Evolutionary conservation across 768 basidiomycete genomes (phyloP).

Genomic region (Lactifluus hygrophoroides): DNA sequence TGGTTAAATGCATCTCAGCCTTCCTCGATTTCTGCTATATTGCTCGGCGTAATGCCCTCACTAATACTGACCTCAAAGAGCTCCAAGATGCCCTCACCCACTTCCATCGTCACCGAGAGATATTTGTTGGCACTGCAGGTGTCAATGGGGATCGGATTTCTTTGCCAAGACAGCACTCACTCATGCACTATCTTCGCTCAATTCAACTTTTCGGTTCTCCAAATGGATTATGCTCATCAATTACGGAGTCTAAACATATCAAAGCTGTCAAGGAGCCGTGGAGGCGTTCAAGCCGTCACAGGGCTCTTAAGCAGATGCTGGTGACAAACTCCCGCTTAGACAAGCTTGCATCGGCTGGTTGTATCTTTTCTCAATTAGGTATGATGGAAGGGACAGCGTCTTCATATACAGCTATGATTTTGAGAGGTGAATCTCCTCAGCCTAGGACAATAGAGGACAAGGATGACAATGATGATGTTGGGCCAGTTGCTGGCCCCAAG

Average conservation of each 20-base stretch:
- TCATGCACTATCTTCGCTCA: neutral
- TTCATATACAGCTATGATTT: too few species aligned
- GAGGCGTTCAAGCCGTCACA: neutral
- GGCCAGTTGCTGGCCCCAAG: too few species aligned
- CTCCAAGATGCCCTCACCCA: neutral
- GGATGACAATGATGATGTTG: too few species aligned
- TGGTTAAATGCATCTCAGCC: neutral
- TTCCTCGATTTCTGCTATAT: slow-evolving; percentile 21
- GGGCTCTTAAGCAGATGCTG: neutral
- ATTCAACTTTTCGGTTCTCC: neutral
- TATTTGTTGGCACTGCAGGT: too few species aligned
- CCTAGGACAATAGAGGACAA: too few species aligned
- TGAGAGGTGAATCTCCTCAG: too few species aligned
- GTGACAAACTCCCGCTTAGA: neutral
- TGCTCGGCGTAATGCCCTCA: neutral
- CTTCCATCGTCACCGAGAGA: neutral
- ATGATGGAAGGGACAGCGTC: too few species aligned
- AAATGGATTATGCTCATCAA: too few species aligned
- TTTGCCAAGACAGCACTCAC: neutral
- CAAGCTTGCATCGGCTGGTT: neutral
- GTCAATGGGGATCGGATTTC: neutral
- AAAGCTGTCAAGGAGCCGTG: neutral
- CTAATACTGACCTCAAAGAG: neutral
- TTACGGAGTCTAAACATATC: too few species aligned
- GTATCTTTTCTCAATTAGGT: too few species aligned